Evolutionary conservation across 2,329 filamentous ascomycete genomes (phyloP), one percentile per base, ranked within the genome.

Genomic region (Apiospora phragmitis): DNA sequence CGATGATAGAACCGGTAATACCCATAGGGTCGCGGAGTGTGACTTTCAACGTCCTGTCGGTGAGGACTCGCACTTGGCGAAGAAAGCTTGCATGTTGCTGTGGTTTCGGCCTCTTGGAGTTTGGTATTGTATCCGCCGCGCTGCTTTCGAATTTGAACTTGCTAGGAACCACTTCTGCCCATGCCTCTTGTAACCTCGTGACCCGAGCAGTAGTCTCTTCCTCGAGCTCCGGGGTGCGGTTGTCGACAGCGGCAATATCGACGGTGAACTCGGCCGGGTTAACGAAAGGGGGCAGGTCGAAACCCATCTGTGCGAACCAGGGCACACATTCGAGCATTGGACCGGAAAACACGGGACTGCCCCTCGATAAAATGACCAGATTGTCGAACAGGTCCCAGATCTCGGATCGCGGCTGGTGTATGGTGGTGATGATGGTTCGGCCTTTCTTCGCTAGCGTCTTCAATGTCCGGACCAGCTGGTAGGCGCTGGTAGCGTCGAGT

Each of bases 351-450:
- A 94, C 87, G 0, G 91, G 89, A 43, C 86, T 88, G 0, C 93
- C 93, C 74, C 85, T 87, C 1, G 91, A 90, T 3, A 95, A 79
- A 16, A 95, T 84, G 12, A 94, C 84, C 9, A 94, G 84, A 71
- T 90, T 89, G 78, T 94, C 92, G 76, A 95, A 93, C 21, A 94
- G 85, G 42, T 89, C 87, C 92, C 92, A 95, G 18, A 95, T 94
- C 78, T 94, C 93, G 0, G 92, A 94, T 26, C 93, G 86, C 26
- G 93, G 93, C 73, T 94, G 91, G 77, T 95, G 93, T 45, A 95
- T 93, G 0, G 92, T 94, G 0, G 90, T 91, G 18, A 94, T 87
- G 69, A 94, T 85, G 0, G 92, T 94, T 32, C 92, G 84, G 0
- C 92, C 92, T 77, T 91, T 91, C 45, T 84, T 84, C 0, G 92